Evolutionary conservation across 2,329 filamentous ascomycete genomes (phyloP).

Genomic region (Aureobasidium sp.): DNA sequence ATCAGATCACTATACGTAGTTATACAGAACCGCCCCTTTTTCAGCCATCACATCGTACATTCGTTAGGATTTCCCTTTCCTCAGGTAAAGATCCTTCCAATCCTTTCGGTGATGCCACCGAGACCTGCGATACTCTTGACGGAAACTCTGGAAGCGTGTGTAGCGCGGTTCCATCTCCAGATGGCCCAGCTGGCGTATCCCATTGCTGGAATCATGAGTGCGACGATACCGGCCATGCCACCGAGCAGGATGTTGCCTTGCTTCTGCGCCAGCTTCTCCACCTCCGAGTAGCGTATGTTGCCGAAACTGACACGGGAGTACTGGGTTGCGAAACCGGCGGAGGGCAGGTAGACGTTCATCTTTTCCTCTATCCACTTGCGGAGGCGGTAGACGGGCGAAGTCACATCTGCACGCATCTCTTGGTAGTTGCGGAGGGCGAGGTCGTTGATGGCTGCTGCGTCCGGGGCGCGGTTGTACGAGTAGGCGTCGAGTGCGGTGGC

Average conservation of each 20-base stretch:
- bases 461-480: slow-evolving; percentile 60
- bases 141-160: background rate
- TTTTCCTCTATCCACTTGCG: slow-evolving; percentile 83
- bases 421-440: slow-evolving; percentile 84
- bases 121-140: slow-evolving; percentile 11
- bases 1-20: background rate
- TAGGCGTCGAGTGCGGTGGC: slow-evolving; percentile 59
- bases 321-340: slow-evolving; percentile 81
- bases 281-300: slow-evolving; percentile 82
- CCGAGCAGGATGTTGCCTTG: slow-evolving; percentile 47
- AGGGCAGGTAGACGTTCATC: slow-evolving; percentile 65
- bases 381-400: slow-evolving; percentile 64
- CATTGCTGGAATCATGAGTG: slow-evolving; percentile 24
- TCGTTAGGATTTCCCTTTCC: background rate
- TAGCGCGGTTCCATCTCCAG: slow-evolving; percentile 20
- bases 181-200: slow-evolving; percentile 21
- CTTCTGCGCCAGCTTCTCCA: slow-evolving; percentile 58
- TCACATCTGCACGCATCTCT: slow-evolving; percentile 85
- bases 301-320: slow-evolving; percentile 90
- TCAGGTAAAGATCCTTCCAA: slow-evolving; percentile 18
- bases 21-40: too few species aligned
- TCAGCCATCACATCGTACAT: background rate
- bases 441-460: slow-evolving; percentile 86
- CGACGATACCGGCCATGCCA: slow-evolving; percentile 40
- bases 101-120: slow-evolving; percentile 13